phyloP scores from a whole-genome alignment of 768 basidiomycete species.

The Boletus fagicola region DNA sequence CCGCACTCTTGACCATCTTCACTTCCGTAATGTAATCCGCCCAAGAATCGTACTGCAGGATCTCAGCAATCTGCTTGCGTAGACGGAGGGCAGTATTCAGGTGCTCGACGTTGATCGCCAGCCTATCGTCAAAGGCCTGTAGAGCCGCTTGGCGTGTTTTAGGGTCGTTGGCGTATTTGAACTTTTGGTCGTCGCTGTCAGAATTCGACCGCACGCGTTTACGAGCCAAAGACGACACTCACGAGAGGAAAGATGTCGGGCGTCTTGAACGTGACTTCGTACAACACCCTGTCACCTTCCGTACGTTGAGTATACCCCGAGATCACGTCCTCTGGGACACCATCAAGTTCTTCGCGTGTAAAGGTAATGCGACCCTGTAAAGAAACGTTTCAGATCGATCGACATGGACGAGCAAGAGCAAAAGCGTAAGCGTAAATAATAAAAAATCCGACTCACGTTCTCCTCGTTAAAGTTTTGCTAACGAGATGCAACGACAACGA shows the following conservation, averaged over 20 bases:
- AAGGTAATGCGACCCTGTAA: conserved; percentile 59
- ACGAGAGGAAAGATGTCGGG: conserved; percentile 81
- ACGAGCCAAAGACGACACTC: conserved; percentile 20
- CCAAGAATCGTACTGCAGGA: conserved; percentile 77
- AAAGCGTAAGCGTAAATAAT: not conserved
- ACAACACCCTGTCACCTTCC: conserved; percentile 56
- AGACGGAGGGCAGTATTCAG: conserved; percentile 66
- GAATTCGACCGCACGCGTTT: not conserved
- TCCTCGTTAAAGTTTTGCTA: conserved; percentile 93
- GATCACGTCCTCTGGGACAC: conserved; percentile 77
- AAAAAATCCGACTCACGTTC: conserved; percentile 47
- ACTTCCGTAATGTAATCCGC: conserved; percentile 83
- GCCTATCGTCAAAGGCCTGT: conserved; percentile 66
- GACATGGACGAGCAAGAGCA: too few relatives aligned
- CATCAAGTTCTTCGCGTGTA: conserved; percentile 71
- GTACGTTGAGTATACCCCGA: conserved; percentile 71
- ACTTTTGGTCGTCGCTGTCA: conserved; percentile 41
- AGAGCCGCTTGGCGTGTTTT: conserved; percentile 64
- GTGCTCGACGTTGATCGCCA: conserved; percentile 67
- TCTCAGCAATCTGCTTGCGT: conserved; percentile 62
- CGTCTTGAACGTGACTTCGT: conserved; percentile 77
- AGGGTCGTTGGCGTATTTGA: conserved; percentile 75
- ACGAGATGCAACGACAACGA: not conserved
- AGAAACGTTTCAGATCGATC: conserved; percentile 3
- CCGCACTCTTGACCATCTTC: conserved; percentile 79